Evolutionary conservation across 2,329 filamentous ascomycete genomes (phyloP), one percentile per base, ranked within the genome.

Genomic region (Trichoderma oligosporum): DNA sequence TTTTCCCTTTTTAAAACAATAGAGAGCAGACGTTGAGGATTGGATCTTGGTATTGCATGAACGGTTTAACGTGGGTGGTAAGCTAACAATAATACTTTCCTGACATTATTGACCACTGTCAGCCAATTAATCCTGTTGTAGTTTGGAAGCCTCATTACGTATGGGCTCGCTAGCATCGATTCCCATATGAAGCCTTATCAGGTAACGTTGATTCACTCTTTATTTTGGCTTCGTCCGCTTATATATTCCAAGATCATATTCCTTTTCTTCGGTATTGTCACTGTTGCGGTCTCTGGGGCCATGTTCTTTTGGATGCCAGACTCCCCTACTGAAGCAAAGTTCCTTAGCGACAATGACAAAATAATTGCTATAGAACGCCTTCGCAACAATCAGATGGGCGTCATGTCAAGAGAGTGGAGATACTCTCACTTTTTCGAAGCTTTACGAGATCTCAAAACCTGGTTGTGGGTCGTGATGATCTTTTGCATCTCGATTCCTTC

Each of bases 31-130:
- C 82, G 0, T 66, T 80, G 48, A 71, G 82, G 3, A 79, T 81
- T 11, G 78, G 79, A 7, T 75, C 76, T 2, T 85, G 82, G 82
- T 84, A 84, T 63, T 78, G 76, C 18, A 85, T 83, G 78, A 82
- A 84, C 54, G 82, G 82, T 2, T 67, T 84, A 3, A 81, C 80
- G 4, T 81, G 79, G 64, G 81, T 83, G 62, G 74, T 76, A 35
- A 31, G 71, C 63, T 24, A 2, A 31, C 4, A 18, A 9, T 12
- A 2, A 9, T 6, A n/a, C 31, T 29, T 29, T 46, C 3, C 2
- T 4, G 2, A 20, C 20, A 7, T 0, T 48, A 38, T 14, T 16
- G 24, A 38, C 11, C 5, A 25, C 33, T 8, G 20, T 22, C 14
- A 45, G 57, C 20, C 11, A 25, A 56, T 12, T 48, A 33, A 59